Conservation (phyloP, 192 early-diverging fungal species). For the Podila epigama region DNA sequence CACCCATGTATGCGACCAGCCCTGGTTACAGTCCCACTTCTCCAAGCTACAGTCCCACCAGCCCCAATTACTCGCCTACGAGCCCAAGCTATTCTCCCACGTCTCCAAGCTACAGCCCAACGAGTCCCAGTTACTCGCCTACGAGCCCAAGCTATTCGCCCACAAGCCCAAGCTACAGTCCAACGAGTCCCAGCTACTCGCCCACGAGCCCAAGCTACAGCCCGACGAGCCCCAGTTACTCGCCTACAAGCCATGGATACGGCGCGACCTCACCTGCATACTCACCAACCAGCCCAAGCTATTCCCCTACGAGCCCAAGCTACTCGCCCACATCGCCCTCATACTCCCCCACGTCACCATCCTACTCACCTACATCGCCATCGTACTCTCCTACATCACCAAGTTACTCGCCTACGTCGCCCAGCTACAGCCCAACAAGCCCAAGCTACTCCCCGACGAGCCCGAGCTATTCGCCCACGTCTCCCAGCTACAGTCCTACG, state of each 20-base stretch:
- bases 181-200: slow-evolving; percentile 69
- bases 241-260: slow-evolving; percentile 79
- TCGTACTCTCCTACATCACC: slow-evolving; percentile 71
- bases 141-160: slow-evolving; percentile 79
- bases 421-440: slow-evolving; percentile 72
- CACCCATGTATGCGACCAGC: slow-evolving; percentile 46
- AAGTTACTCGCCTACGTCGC: slow-evolving; percentile 76
- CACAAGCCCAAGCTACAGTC: slow-evolving; percentile 74
- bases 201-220: slow-evolving; percentile 71
- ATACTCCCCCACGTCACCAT: slow-evolving; percentile 72
- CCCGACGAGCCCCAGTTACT: slow-evolving; percentile 75
- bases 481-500: slow-evolving; percentile 76
- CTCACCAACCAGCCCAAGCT: slow-evolving; percentile 75
- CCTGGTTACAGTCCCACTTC: slow-evolving; percentile 54
- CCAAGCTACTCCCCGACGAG: slow-evolving; percentile 70
- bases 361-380: slow-evolving; percentile 72
- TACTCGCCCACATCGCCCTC: slow-evolving; percentile 81
- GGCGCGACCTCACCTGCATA: slow-evolving; percentile 75
- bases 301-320: slow-evolving; percentile 67
- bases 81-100: slow-evolving; percentile 60
- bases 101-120: slow-evolving; percentile 73
- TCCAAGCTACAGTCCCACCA: slow-evolving; percentile 75
- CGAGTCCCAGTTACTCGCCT: slow-evolving; percentile 77
- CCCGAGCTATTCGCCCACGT: slow-evolving; percentile 73
- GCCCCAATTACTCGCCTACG: slow-evolving; percentile 81